phyloP scores from a whole-genome alignment of 306 rosid species.

The Dalbergia oliveri region DNA sequence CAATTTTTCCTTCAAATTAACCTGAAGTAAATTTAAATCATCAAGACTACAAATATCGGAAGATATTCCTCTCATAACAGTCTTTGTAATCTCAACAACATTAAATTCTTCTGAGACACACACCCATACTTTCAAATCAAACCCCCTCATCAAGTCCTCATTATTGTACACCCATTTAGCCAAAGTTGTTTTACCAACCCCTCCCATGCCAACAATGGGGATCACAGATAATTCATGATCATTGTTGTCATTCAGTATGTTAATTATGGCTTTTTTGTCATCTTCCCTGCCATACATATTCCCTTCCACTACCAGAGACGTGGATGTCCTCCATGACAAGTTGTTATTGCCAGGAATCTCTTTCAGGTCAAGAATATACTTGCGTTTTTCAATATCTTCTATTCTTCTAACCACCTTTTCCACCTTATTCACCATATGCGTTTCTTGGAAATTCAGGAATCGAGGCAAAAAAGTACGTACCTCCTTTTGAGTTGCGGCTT shows the following conservation, averaged over 20 bases:
- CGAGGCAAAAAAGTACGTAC: background rate
- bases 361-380: background rate
- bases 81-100: background rate
- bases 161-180: constrained; percentile 3
- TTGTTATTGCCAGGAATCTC: background rate
- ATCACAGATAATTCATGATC: background rate
- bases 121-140: constrained; percentile 2
- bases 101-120: background rate
- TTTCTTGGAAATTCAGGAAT: background rate
- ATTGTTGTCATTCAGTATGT: background rate
- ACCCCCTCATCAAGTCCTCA: background rate
- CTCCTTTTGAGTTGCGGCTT: constrained; percentile 15
- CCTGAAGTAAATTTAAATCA: background rate
- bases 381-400: background rate
- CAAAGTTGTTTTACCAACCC: constrained; percentile 14
- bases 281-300: background rate
- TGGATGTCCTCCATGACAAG: background rate
- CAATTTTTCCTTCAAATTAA: constrained; percentile 1
- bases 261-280: background rate
- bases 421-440: background rate
- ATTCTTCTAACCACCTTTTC: background rate
- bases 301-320: background rate
- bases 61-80: background rate
- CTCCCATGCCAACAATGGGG: constrained; percentile 17
- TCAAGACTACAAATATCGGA: background rate